Conservation (phyloP, 805 yeast genomes). For the Lachancea dasiensis region DNA sequence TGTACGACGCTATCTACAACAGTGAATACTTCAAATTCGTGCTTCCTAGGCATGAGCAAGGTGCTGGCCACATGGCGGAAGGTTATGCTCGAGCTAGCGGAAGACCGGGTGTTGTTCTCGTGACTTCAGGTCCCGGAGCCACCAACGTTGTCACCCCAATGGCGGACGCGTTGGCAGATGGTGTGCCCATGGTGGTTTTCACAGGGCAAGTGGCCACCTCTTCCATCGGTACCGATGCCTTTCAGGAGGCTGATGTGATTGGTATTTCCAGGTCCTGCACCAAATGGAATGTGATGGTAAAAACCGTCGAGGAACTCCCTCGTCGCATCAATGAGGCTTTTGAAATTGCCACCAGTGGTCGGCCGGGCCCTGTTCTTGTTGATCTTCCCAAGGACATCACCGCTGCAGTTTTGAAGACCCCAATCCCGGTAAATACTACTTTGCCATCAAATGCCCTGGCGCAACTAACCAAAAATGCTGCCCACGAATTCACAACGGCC, state of each 20-base stretch:
- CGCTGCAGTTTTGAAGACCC: slow-evolving; percentile 76
- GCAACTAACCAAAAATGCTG: slow-evolving; percentile 61
- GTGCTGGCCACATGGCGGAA: slow-evolving; percentile 99
- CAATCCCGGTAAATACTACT: slow-evolving; percentile 77
- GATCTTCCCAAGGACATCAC: slow-evolving; percentile 98
- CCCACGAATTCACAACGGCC: slow-evolving; percentile 67
- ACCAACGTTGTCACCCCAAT: slow-evolving; percentile 97
- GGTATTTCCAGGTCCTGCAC: slow-evolving; percentile 97
- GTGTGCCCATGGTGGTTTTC: slow-evolving; percentile 94
- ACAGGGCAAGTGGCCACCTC: slow-evolving; percentile 96
- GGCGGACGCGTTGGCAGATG: slow-evolving; percentile 97
- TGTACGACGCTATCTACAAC: slow-evolving; percentile 93
- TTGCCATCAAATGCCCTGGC: slow-evolving; percentile 66
- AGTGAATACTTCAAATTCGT: slow-evolving; percentile 84
- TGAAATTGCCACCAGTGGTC: slow-evolving; percentile 90
- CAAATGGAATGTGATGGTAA: slow-evolving; percentile 99
- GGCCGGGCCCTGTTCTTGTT: slow-evolving; percentile 98
- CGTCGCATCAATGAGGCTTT: slow-evolving; percentile 95
- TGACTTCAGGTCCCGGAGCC: slow-evolving; percentile 99
- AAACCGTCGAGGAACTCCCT: slow-evolving; percentile 88
- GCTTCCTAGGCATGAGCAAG: slow-evolving; percentile 95
- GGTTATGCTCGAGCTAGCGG: slow-evolving; percentile 96
- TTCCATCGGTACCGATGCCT: slow-evolving; percentile 96
- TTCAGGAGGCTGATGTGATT: slow-evolving; percentile 97
- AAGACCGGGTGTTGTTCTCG: slow-evolving; percentile 95